Conservation (phyloP, 2,329 filamentous ascomycete species). For the Escovopsis sp. region DNA sequence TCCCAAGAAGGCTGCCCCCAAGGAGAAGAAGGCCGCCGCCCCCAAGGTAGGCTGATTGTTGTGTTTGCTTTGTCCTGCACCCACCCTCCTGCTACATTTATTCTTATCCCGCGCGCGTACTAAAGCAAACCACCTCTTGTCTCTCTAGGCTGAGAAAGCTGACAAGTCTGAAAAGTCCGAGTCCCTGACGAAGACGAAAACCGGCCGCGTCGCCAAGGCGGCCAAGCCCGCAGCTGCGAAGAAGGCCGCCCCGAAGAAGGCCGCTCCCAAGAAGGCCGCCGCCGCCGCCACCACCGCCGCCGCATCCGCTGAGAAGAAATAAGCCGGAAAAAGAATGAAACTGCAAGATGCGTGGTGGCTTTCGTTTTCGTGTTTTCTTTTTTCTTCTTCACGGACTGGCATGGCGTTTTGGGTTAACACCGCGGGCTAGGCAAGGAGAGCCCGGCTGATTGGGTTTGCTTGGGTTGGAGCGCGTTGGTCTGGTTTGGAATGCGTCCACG, state of each 20-base stretch:
- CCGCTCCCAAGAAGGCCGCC: conserved; percentile 29
- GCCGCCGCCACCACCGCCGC: conserved; percentile 22
- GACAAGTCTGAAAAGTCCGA: conserved; percentile 42
- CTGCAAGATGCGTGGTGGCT: neutral
- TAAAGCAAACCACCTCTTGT: neutral
- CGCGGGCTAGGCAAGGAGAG: conserved; percentile 7
- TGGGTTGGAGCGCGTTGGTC: conserved; percentile 9
- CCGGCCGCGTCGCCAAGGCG: conserved; percentile 68
- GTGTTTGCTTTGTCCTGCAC: conserved; percentile 17
- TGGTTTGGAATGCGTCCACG: conserved; percentile 9
- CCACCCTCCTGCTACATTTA: neutral
- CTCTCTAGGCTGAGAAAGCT: conserved; percentile 8
- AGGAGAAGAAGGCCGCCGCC: conserved; percentile 30
- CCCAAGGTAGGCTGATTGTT: conserved; percentile 24
- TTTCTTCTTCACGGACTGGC: conserved; percentile 23
- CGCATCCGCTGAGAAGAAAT: conserved; percentile 20
- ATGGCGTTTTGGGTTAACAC: conserved; percentile 19
- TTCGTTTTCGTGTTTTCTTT: conserved; percentile 2
- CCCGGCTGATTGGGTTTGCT: conserved; percentile 7
- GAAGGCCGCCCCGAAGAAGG: conserved; percentile 28
- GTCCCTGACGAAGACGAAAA: conserved; percentile 69
- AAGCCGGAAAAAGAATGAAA: conserved; percentile 2
- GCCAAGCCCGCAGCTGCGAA: conserved; percentile 33
- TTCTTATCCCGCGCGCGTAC: neutral
- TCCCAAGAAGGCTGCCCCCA: conserved; percentile 16